These are phyloP conservation scores for Gynandropsis gynandra DNA, from an alignment of 345 rosid species.

Conservation along the genomic window DNA sequence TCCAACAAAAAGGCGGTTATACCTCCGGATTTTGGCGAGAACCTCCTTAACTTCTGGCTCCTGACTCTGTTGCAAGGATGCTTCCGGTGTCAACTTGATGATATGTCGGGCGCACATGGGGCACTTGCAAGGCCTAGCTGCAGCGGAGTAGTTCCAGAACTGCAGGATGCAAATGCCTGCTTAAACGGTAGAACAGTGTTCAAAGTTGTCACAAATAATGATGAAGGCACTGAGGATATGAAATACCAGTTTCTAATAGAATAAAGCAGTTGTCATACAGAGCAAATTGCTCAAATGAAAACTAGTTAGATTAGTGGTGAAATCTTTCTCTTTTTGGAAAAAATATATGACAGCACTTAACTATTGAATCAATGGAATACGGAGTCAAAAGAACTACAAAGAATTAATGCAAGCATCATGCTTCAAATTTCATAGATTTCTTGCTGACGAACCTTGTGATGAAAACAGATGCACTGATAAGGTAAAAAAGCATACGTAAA, in stretches of 20 bases:
- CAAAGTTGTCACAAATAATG: not conserved
- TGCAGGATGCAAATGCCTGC: constrained; percentile 78
- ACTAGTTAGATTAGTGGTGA: too few relatives aligned
- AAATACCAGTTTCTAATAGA: too few relatives aligned
- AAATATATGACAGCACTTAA: too few relatives aligned
- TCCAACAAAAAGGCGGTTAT: constrained; percentile 70
- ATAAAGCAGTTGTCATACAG: too few relatives aligned
- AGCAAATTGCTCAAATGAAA: too few relatives aligned
- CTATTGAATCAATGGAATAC: too few relatives aligned
- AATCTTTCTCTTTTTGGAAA: too few relatives aligned
- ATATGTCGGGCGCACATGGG: constrained; percentile 73
- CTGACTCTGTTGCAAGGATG: constrained; percentile 40
- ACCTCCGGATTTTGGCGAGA: constrained; percentile 48
- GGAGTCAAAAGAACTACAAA: not conserved
- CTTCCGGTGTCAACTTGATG: constrained; percentile 47
- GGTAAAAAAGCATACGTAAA: too few relatives aligned
- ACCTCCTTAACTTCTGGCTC: constrained; percentile 52
- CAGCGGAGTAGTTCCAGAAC: constrained; percentile 76
- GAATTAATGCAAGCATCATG: too few relatives aligned
- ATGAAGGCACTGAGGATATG: not conserved
- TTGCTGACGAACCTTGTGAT: too few relatives aligned
- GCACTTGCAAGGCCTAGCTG: constrained; percentile 76
- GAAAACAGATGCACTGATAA: too few relatives aligned
- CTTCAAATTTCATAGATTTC: too few relatives aligned
- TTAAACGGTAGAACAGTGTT: constrained; percentile 2